Evolutionary conservation across 1,284 basidiomycete species (phyloP).

Genomic region (Moesziomyces parantarcticus): DNA sequence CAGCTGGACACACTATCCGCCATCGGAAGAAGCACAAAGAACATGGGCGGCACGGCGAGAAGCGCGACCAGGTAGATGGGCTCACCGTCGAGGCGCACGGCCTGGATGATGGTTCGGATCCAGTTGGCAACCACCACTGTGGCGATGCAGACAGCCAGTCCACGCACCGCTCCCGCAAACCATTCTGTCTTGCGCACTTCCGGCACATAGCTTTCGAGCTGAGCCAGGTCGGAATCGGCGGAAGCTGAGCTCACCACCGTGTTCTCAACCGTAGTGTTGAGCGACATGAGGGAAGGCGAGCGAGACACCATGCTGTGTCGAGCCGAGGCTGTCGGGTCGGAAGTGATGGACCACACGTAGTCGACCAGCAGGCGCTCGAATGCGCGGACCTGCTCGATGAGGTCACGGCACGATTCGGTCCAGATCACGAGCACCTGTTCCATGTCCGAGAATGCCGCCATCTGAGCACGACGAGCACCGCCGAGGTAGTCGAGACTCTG

Average conservation of each 20-base stretch:
- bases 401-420: conserved; percentile 77
- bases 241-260: conserved; percentile 17
- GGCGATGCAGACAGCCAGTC: conserved; percentile 28
- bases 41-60: conserved; percentile 66
- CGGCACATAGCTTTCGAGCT: conserved; percentile 17
- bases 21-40: conserved; percentile 74
- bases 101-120: conserved; percentile 25
- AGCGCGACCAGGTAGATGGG: conserved; percentile 23
- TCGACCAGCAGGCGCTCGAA: conserved; percentile 82
- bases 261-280: conserved; percentile 22
- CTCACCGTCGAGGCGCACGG: conserved; percentile 23
- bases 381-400: conserved; percentile 68
- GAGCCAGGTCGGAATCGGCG: conserved; percentile 11
- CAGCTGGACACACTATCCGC: conserved; percentile 73
- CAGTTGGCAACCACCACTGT: conserved; percentile 28
- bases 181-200: conserved; percentile 14
- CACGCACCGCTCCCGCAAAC: conserved; percentile 25
- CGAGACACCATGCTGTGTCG: conserved; percentile 34
- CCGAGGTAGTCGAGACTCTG: conserved; percentile 75
- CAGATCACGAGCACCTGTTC: conserved; percentile 80
- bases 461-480: conserved; percentile 81
- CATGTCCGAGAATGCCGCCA: conserved; percentile 80
- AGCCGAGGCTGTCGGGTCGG: conserved; percentile 22
- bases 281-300: conserved; percentile 27
- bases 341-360: conserved; percentile 75